Evolutionary conservation across 2,329 filamentous ascomycete genomes (phyloP).

Genomic region (Pseudopyricularia cyperi): DNA sequence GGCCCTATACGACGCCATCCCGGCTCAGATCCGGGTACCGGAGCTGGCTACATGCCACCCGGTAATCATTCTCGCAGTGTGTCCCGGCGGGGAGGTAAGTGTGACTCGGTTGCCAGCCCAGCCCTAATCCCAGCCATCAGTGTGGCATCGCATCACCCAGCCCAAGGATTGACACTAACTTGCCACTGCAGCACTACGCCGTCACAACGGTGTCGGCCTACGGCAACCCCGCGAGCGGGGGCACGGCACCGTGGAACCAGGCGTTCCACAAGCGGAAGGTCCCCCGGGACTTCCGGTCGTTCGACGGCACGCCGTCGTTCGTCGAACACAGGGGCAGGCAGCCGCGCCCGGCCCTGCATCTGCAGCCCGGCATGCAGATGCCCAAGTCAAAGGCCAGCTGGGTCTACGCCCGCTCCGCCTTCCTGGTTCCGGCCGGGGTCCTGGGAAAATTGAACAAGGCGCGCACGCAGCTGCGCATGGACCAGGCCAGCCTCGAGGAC

Average conservation of each 20-base stretch:
- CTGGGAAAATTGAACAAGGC: constrained; percentile 9
- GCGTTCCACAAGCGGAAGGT: constrained; percentile 10
- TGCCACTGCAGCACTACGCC: constrained; percentile 8
- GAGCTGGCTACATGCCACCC: constrained; percentile 16
- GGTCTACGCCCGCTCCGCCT: constrained; percentile 9
- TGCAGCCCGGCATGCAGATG: constrained; percentile 10
- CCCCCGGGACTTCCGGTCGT: constrained; percentile 16
- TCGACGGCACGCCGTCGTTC: constrained; percentile 13
- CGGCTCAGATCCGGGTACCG: constrained; percentile 8
- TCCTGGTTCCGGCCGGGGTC: constrained; percentile 8
- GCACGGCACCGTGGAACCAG: constrained; percentile 18
- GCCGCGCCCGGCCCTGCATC: constrained; percentile 9
- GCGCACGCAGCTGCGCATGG: constrained; percentile 3
- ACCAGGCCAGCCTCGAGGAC: neutral
- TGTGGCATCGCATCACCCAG: neutral
- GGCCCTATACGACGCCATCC: constrained; percentile 8
- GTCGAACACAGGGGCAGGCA: neutral
- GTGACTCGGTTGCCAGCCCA: neutral
- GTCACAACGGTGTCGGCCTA: constrained; percentile 21
- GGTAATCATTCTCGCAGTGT: constrained; percentile 17
- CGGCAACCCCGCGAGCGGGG: constrained; percentile 9
- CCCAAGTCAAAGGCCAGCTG: constrained; percentile 11
- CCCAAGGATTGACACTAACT: neutral
- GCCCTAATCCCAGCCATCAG: neutral
- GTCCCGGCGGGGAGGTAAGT: constrained; percentile 1